These are phyloP conservation scores for Geotrichum candidum DNA, from an alignment of 1,139 yeast species.

Conservation along the genomic window DNA sequence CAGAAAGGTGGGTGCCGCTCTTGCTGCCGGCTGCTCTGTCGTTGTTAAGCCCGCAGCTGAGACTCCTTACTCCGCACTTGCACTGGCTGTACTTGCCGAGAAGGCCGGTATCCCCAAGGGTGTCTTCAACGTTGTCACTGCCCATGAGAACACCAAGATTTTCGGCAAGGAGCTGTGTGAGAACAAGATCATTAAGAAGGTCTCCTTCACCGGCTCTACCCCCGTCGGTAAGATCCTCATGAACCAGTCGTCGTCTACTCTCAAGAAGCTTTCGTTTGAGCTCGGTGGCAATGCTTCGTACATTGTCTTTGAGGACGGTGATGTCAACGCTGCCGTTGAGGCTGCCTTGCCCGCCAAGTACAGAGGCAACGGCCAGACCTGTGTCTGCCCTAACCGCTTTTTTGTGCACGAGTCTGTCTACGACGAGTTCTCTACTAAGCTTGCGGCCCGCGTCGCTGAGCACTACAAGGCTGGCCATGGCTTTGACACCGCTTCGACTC, in stretches of 20 bases:
- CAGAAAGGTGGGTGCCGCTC: constrained; percentile 82
- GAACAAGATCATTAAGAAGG: constrained; percentile 60
- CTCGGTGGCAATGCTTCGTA: constrained; percentile 94
- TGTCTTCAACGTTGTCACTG: constrained; percentile 63
- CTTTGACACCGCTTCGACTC: constrained; percentile 57
- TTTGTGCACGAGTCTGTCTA: constrained; percentile 60
- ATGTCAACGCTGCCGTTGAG: constrained; percentile 67
- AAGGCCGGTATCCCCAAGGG: constrained; percentile 89
- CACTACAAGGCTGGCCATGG: constrained; percentile 69
- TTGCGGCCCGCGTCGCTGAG: constrained; percentile 47
- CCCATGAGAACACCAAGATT: constrained; percentile 43
- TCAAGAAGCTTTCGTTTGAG: constrained; percentile 81
- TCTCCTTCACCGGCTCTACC: constrained; percentile 90
- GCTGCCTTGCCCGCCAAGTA: constrained; percentile 66
- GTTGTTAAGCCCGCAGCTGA: constrained; percentile 87
- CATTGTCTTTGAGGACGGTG: constrained; percentile 79
- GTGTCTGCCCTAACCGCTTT: constrained; percentile 75
- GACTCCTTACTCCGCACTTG: constrained; percentile 83
- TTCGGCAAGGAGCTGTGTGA: constrained; percentile 70
- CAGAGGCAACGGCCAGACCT: constrained; percentile 74
- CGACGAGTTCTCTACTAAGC: constrained; percentile 49
- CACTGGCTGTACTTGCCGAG: constrained; percentile 64
- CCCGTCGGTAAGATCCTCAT: constrained; percentile 73
- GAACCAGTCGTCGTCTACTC: constrained; percentile 67
- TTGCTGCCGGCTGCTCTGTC: constrained; percentile 90